A percentile compares a stretch with the other conserved stretches of the same genome.
Evolutionary conservation across 345 rosid species (phyloP).

Genomic region (Moricandia arvensis): DNA sequence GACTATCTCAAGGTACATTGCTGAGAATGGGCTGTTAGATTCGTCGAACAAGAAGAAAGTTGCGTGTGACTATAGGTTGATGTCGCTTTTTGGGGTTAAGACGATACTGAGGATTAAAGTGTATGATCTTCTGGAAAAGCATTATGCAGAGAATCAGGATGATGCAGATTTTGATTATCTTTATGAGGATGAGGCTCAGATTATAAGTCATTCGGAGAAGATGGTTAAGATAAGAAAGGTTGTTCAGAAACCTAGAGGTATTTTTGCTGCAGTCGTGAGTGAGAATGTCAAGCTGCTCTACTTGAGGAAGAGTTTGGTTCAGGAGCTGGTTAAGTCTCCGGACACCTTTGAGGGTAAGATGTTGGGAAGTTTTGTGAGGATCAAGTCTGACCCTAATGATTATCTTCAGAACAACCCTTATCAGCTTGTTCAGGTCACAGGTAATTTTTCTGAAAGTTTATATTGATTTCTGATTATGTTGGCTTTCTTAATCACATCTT

Average conservation of each 20-base stretch:
- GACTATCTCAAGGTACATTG: slow-evolving; percentile 48
- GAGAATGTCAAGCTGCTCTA: slow-evolving; percentile 69
- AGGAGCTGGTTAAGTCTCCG: slow-evolving; percentile 48
- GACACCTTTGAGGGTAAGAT: slow-evolving; percentile 55
- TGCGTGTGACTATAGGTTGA: slow-evolving; percentile 52
- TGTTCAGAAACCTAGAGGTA: slow-evolving; percentile 43
- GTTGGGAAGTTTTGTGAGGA: slow-evolving; percentile 67
- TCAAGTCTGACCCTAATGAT: slow-evolving; percentile 70
- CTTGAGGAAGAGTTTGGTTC: slow-evolving; percentile 68
- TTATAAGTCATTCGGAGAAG: slow-evolving; percentile 29
- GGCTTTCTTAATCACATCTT: too few species aligned
- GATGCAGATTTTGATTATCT: slow-evolving; percentile 49
- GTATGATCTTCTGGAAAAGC: slow-evolving; percentile 54
- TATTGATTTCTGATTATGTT: too few species aligned
- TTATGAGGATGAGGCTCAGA: slow-evolving; percentile 46
- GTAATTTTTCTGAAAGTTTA: slow-evolving; percentile 32
- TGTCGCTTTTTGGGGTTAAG: slow-evolving; percentile 61
- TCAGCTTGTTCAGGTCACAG: slow-evolving; percentile 70
- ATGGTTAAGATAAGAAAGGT: slow-evolving; percentile 34
- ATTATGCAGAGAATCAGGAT: slow-evolving; percentile 62
- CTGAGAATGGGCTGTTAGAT: slow-evolving; percentile 44
- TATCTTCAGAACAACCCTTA: slow-evolving; percentile 64
- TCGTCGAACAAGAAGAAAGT: slow-evolving; percentile 58
- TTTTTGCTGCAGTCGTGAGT: slow-evolving; percentile 61
- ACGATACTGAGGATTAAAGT: slow-evolving; percentile 46